Evolutionary conservation across 257 asterid species (phyloP).

Genomic region (Gentiana macrophylla): DNA sequence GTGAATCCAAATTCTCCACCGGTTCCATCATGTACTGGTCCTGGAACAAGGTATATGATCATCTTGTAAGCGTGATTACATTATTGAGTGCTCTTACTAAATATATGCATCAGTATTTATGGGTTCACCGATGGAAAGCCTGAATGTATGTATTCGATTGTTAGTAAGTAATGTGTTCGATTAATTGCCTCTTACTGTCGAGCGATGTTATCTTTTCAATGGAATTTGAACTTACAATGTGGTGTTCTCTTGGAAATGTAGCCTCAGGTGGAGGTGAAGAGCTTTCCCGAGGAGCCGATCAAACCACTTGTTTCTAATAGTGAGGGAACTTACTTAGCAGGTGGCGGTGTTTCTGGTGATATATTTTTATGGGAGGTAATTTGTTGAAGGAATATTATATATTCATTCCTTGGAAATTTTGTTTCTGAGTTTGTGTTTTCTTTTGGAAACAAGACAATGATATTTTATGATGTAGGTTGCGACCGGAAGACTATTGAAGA

Average conservation of each 20-base stretch:
- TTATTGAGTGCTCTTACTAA: too few relatives aligned
- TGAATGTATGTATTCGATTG: too few relatives aligned
- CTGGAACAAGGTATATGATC: too few relatives aligned
- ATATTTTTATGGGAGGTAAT: slow-evolving; percentile 90
- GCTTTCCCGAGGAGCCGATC: slow-evolving; percentile 73
- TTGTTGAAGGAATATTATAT: slow-evolving; percentile 3
- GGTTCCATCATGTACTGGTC: too few relatives aligned
- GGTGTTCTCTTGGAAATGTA: slow-evolving; percentile 16
- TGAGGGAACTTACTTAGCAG: slow-evolving; percentile 70
- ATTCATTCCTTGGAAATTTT: background rate
- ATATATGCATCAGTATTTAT: too few relatives aligned
- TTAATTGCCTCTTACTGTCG: slow-evolving; percentile 8
- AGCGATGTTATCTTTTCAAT: background rate
- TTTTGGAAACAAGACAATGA: background rate
- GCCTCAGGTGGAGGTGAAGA: slow-evolving; percentile 84
- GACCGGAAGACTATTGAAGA: slow-evolving; percentile 70
- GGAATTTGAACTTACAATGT: background rate
- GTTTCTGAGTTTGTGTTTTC: too few relatives aligned
- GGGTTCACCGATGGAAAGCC: too few relatives aligned
- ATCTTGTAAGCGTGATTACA: too few relatives aligned
- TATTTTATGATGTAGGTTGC: slow-evolving; percentile 41
- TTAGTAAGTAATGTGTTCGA: slow-evolving; percentile 9
- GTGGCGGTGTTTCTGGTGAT: slow-evolving; percentile 80
- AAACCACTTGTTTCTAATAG: slow-evolving; percentile 53
- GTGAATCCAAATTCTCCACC: too few relatives aligned